These are phyloP conservation scores for Linum lewisii DNA, from an alignment of 345 rosid species.

Conservation along the genomic window DNA sequence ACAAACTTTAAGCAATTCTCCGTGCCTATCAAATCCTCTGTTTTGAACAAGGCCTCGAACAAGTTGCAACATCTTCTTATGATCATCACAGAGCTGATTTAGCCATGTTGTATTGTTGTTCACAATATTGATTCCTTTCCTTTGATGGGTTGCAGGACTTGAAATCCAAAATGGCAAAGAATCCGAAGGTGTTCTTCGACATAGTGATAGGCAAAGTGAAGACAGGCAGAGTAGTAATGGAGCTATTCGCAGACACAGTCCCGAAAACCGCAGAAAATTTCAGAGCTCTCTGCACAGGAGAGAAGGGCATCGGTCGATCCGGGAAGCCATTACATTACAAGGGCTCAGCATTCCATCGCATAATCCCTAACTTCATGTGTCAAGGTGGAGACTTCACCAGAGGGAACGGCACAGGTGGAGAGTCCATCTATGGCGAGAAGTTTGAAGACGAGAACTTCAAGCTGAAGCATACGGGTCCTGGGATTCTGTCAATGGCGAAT, in stretches of 20 bases:
- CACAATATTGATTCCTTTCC: no score
- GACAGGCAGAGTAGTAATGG: background rate
- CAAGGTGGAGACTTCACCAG: slow-evolving; percentile 86
- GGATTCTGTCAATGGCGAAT: slow-evolving; percentile 3
- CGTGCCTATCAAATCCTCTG: slow-evolving; percentile 1
- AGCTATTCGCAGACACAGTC: background rate
- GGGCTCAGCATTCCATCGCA: slow-evolving; percentile 64
- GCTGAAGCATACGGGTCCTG: slow-evolving; percentile 4
- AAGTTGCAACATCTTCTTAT: slow-evolving; percentile 8
- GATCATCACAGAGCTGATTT: no score
- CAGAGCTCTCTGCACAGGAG: slow-evolving; percentile 82
- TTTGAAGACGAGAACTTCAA: slow-evolving; percentile 33
- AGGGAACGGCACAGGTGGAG: slow-evolving; percentile 77
- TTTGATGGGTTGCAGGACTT: background rate
- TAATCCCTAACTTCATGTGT: slow-evolving; percentile 77
- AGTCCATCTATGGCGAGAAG: slow-evolving; percentile 65
- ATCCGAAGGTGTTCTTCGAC: slow-evolving; percentile 3
- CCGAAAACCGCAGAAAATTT: slow-evolving; percentile 47
- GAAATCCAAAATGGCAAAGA: background rate
- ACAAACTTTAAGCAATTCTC: background rate
- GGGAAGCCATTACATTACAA: slow-evolving; percentile 86
- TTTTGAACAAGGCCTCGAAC: slow-evolving; percentile 6
- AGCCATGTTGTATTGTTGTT: no score
- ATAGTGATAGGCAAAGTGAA: background rate
- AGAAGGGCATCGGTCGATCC: slow-evolving; percentile 41